A percentile compares a stretch with the other conserved stretches of the same genome.
These are phyloP conservation scores for Pichia cactophila DNA, from an alignment of 1,139 yeast genomes.

Conservation along the genomic window DNA sequence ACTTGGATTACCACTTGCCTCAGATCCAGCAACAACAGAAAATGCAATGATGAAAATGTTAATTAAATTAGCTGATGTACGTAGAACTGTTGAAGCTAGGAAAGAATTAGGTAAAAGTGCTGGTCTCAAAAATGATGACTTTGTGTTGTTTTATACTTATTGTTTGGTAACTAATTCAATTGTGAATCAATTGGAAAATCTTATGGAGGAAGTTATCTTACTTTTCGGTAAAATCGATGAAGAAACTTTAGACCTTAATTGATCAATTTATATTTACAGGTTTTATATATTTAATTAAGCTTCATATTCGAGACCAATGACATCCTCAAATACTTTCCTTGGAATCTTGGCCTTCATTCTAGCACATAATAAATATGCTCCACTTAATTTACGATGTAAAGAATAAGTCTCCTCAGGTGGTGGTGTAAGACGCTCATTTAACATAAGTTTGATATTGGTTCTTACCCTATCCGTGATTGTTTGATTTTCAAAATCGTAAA, in stretches of 20 bases:
- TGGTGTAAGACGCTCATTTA: slow-evolving; percentile 85
- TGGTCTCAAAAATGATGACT: slow-evolving; percentile 53
- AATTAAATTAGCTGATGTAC: slow-evolving; percentile 49
- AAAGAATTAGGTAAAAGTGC: slow-evolving; percentile 17
- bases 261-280: background rate
- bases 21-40: slow-evolving; percentile 69
- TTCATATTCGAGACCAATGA: slow-evolving; percentile 42
- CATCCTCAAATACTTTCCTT: slow-evolving; percentile 69
- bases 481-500: slow-evolving; percentile 72
- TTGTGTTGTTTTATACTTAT: slow-evolving; percentile 68
- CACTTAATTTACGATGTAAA: slow-evolving; percentile 88
- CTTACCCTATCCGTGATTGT: slow-evolving; percentile 92
- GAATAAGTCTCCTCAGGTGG: slow-evolving; percentile 99
- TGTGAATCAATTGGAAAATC: slow-evolving; percentile 54
- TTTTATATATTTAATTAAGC: background rate
- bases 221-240: slow-evolving; percentile 45
- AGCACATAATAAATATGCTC: slow-evolving; percentile 87
- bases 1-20: slow-evolving; percentile 70
- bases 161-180: slow-evolving; percentile 64
- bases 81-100: slow-evolving; percentile 27
- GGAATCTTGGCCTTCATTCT: slow-evolving; percentile 78
- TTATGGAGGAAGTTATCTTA: slow-evolving; percentile 46
- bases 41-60: slow-evolving; percentile 68
- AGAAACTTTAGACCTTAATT: slow-evolving; percentile 23
- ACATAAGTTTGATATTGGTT: slow-evolving; percentile 78